phyloP scores from a whole-genome alignment of 2,329 filamentous ascomycete genomes.

The Pezicula neosporulosa region DNA sequence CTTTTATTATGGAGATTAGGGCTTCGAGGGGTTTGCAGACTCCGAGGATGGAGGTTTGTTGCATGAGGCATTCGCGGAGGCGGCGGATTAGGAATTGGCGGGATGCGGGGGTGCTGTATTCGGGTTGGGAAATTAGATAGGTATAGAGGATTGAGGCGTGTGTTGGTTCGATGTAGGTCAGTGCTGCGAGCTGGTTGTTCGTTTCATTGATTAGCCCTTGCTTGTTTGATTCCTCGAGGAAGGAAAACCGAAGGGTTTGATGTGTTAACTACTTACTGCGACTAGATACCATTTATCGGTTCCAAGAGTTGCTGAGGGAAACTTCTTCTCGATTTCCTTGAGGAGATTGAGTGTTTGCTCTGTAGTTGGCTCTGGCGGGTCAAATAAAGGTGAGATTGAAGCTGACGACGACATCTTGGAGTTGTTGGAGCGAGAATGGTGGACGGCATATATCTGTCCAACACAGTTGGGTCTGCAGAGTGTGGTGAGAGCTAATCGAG shows the following conservation, averaged over 20 bases:
- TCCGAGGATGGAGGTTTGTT: slow-evolving; percentile 54
- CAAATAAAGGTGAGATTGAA: too few relatives aligned
- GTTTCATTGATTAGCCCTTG: slow-evolving; percentile 22
- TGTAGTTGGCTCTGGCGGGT: slow-evolving; percentile 26
- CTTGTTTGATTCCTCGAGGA: neutral
- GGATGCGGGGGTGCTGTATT: slow-evolving; percentile 37
- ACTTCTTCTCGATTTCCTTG: slow-evolving; percentile 36
- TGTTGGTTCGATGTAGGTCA: slow-evolving; percentile 46
- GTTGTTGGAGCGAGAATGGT: too few relatives aligned
- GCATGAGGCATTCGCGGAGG: slow-evolving; percentile 55
- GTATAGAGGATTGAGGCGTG: slow-evolving; percentile 51
- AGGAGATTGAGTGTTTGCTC: slow-evolving; percentile 38
- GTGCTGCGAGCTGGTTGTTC: slow-evolving; percentile 31
- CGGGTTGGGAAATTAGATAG: slow-evolving; percentile 46
- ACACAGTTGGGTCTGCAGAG: too few relatives aligned
- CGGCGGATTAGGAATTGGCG: slow-evolving; percentile 46
- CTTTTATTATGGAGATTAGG: slow-evolving; percentile 16
- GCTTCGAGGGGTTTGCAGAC: slow-evolving; percentile 59
- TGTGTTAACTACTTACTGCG: slow-evolving; percentile 29
- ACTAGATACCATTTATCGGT: slow-evolving; percentile 43
- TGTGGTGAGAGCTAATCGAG: too few relatives aligned
- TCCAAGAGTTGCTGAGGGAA: slow-evolving; percentile 36
- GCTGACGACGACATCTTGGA: too few relatives aligned
- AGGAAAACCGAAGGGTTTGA: neutral
- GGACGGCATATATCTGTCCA: too few relatives aligned